Evolutionary conservation across 208 protist species (phyloP).

Genomic region (Polymyxa betae): DNA sequence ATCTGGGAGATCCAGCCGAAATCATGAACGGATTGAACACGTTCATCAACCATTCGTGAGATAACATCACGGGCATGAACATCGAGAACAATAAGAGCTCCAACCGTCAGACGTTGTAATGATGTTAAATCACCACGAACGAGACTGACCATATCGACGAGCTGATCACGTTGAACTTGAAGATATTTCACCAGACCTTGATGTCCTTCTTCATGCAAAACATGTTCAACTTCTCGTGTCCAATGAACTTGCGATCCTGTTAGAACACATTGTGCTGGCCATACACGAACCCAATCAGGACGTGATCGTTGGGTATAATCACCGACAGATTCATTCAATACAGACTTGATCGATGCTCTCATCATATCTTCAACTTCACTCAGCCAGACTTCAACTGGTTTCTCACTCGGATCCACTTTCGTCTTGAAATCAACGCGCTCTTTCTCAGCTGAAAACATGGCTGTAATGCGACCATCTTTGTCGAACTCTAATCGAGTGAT

Average conservation of each 20-base stretch:
- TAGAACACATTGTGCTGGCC: slow-evolving; percentile 80
- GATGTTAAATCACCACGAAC: slow-evolving; percentile 83
- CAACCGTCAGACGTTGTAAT: slow-evolving; percentile 87
- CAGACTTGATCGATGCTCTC: slow-evolving; percentile 80
- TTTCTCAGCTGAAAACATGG: slow-evolving; percentile 72
- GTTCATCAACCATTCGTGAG: slow-evolving; percentile 85
- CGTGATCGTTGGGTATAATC: slow-evolving; percentile 65
- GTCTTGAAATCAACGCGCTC: slow-evolving; percentile 66
- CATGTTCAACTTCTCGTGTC: slow-evolving; percentile 86
- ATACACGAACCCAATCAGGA: slow-evolving; percentile 71
- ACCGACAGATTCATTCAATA: slow-evolving; percentile 70
- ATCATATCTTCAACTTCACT: slow-evolving; percentile 87
- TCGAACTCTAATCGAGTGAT: slow-evolving; percentile 78
- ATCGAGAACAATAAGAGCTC: slow-evolving; percentile 94
- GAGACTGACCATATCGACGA: slow-evolving; percentile 79
- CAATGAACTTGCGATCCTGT: slow-evolving; percentile 90
- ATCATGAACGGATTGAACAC: slow-evolving; percentile 80
- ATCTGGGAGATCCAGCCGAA: slow-evolving; percentile 87
- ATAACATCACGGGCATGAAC: slow-evolving; percentile 94
- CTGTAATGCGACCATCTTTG: slow-evolving; percentile 77
- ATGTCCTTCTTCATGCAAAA: slow-evolving; percentile 67
- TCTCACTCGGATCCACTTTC: slow-evolving; percentile 55
- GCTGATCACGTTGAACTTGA: slow-evolving; percentile 65
- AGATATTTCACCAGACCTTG: slow-evolving; percentile 79
- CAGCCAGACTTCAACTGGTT: slow-evolving; percentile 90